Evolutionary conservation across 2,329 filamentous ascomycete species (phyloP).

Genomic region (Cercospora citrullina): DNA sequence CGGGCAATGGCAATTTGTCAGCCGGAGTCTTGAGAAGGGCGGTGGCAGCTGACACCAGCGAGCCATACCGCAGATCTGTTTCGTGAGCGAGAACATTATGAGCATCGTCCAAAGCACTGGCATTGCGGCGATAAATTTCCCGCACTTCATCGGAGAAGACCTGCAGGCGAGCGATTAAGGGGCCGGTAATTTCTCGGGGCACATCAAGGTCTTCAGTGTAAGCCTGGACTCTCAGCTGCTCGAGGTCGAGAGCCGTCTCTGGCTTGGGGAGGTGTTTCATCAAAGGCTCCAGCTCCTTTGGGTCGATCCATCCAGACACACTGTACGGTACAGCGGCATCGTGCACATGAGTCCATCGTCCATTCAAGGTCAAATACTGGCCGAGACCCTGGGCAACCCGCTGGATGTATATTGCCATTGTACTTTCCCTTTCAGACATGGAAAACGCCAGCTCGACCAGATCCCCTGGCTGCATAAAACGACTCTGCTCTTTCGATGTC

Average conservation of each 20-base stretch:
- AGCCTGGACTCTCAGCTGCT: constrained; percentile 39
- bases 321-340: constrained; percentile 49
- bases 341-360: constrained; percentile 48
- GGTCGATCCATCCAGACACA: constrained; percentile 51
- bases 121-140: constrained; percentile 50
- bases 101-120: constrained; percentile 51
- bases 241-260: constrained; percentile 36
- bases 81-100: constrained; percentile 50
- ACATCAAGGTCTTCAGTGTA: constrained; percentile 44
- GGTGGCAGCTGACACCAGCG: constrained; percentile 49
- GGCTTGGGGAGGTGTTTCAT: constrained; percentile 53
- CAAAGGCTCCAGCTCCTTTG: constrained; percentile 48
- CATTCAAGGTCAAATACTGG: constrained; percentile 54
- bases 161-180: constrained; percentile 47
- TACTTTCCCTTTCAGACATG: constrained; percentile 40
- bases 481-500: constrained; percentile 37
- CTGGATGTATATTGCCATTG: constrained; percentile 53
- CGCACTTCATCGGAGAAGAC: constrained; percentile 49
- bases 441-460: constrained; percentile 49
- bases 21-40: constrained; percentile 41
- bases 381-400: constrained; percentile 10
- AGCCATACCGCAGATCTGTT: constrained; percentile 49
- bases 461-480: constrained; percentile 48
- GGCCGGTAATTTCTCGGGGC: constrained; percentile 48
- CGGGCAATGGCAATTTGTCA: constrained; percentile 33